Evolutionary conservation across 129 eudicot species (phyloP).

Genomic region (Flaveria sonorensis): DNA sequence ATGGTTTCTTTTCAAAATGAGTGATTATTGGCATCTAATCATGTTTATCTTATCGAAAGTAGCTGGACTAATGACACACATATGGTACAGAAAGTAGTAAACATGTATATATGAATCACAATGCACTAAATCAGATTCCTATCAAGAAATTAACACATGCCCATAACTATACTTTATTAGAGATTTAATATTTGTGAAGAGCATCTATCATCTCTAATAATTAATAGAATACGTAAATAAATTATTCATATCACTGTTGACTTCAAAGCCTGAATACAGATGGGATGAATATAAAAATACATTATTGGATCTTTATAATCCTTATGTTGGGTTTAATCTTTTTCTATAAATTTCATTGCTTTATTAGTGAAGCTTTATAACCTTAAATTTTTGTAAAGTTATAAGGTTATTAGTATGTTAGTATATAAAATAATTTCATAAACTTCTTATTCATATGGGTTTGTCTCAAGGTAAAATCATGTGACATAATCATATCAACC

Average conservation of each 20-base stretch:
- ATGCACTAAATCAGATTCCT: slow-evolving; percentile 19
- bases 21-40: slow-evolving; percentile 18
- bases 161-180: not conserved
- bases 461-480: too few relatives aligned
- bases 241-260: slow-evolving; percentile 1
- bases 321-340: not conserved
- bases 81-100: not conserved
- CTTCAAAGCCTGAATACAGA: not conserved
- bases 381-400: not conserved
- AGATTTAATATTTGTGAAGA: not conserved
- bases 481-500: too few relatives aligned
- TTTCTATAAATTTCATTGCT: not conserved
- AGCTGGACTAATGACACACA: not conserved
- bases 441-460: too few relatives aligned
- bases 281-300: not conserved
- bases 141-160: not conserved
- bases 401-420: too few relatives aligned
- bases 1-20: not conserved
- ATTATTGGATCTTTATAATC: not conserved
- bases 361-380: not conserved
- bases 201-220: not conserved
- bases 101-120: slow-evolving; percentile 21
- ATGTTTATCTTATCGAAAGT: not conserved
- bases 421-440: too few relatives aligned
- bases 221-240: not conserved